Conservation (phyloP, 768 basidiomycete species). For the Kwoniella heveanensis region DNA sequence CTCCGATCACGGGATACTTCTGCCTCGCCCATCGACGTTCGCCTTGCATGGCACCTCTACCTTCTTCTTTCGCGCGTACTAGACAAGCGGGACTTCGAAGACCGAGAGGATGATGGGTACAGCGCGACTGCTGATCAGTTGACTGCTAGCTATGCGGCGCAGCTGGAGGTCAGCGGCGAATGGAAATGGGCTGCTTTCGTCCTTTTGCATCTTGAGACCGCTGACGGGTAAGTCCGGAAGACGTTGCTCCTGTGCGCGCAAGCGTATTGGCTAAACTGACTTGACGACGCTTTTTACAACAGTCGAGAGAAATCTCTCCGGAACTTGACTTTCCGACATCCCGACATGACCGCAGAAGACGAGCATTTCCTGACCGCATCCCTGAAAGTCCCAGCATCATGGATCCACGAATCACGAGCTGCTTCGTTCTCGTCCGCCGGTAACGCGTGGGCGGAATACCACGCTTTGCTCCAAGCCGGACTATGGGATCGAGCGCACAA, state of each 20-base stretch:
- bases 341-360: constrained; percentile 39
- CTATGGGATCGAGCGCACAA: constrained; percentile 75
- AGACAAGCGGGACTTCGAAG: constrained; percentile 81
- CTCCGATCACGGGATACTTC: constrained; percentile 75
- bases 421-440: constrained; percentile 71
- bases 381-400: constrained; percentile 75
- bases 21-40: constrained; percentile 73
- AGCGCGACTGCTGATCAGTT: constrained; percentile 81
- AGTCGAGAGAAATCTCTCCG: constrained; percentile 83
- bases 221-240: constrained; percentile 65
- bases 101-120: constrained; percentile 70
- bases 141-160: constrained; percentile 79
- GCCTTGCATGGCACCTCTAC: constrained; percentile 90
- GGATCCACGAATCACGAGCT: constrained; percentile 86
- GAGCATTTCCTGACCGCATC: constrained; percentile 62
- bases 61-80: constrained; percentile 81
- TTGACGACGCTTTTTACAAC: neutral
- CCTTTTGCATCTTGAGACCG: constrained; percentile 80
- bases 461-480: constrained; percentile 71
- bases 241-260: neutral
- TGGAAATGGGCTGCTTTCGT: constrained; percentile 87
- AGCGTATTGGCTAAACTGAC: too few relatives aligned
- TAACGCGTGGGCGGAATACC: constrained; percentile 72
- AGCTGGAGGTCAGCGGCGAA: constrained; percentile 77
- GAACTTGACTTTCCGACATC: constrained; percentile 70